These are phyloP conservation scores for Entomortierella lignicola DNA, from an alignment of 192 early-diverging fungal species.

Conservation along the genomic window DNA sequence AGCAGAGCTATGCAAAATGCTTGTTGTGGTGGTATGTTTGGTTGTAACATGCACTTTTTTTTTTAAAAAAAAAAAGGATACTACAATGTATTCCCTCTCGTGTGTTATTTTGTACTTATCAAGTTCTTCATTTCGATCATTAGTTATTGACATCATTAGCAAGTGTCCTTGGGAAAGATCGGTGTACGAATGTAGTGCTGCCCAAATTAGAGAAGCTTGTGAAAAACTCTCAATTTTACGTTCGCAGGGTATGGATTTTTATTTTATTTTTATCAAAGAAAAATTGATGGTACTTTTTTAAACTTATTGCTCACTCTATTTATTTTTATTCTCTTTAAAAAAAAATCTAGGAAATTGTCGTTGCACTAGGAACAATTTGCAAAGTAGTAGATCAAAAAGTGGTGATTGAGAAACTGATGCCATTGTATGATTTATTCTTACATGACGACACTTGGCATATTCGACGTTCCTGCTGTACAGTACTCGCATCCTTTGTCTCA, in stretches of 20 bases:
- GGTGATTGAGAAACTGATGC: slow-evolving; percentile 54
- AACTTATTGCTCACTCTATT: not conserved
- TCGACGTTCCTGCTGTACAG: slow-evolving; percentile 63
- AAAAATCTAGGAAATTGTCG: slow-evolving; percentile 51
- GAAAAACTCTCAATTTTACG: slow-evolving; percentile 63
- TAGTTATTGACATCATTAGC: slow-evolving; percentile 65
- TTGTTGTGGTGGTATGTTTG: slow-evolving; percentile 57
- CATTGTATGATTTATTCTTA: slow-evolving; percentile 60
- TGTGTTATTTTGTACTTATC: too few relatives aligned
- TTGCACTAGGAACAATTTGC: slow-evolving; percentile 40
- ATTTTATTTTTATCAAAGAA: not conserved
- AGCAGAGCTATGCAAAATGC: slow-evolving; percentile 55
- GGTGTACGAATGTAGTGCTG: slow-evolving; percentile 56
- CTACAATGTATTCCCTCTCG: too few relatives aligned
- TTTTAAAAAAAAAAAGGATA: too few relatives aligned
- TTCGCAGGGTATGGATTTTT: slow-evolving; percentile 56
- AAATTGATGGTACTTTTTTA: not conserved
- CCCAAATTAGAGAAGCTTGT: slow-evolving; percentile 63
- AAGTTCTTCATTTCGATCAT: not conserved
- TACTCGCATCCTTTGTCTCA: slow-evolving; percentile 57
- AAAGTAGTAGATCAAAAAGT: slow-evolving; percentile 37
- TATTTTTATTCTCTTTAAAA: not conserved
- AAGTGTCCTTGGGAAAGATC: slow-evolving; percentile 56
- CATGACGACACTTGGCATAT: slow-evolving; percentile 70
- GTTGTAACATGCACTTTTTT: too few relatives aligned